Evolutionary conservation across 352 stramenopile species (phyloP), one percentile per base, ranked within the genome.

Genomic region (Phytophthora macrochlamydospora): DNA sequence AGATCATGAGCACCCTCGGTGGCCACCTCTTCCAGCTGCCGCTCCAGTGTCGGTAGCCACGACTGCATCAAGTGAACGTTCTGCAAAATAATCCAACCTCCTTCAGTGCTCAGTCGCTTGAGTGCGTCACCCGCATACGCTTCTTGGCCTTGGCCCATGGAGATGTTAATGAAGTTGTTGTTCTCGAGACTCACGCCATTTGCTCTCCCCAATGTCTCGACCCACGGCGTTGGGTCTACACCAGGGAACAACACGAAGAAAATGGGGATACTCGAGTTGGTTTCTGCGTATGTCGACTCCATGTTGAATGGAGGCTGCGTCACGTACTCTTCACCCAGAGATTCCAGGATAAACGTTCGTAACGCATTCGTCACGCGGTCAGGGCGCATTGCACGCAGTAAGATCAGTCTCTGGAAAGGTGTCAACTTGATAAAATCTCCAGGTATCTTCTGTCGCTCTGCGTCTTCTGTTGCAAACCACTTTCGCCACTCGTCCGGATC

Each of bases 121-220:
- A 99, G 73, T 12, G 95, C 82, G 8, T 95, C 91, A 43, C 97
- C 94, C 3, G 95, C 96, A 48, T 97, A 96, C 33, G 90, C 81
- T 49, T 99, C 96, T 62, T 99, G 95, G 24, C 96, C 95, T 63
- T 96, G 87, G 1, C 87, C 87, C 87, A 96, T 96, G 4, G 93
- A 93, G 75, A 97, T 98, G 70, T 98, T 98, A 70, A 98, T 96
- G 50, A 99, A 99, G 51, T 97, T 98, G 63, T 94, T 90, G 58
- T 93, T 95, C 56, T 98, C 95, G 4, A 92, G 59, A 49, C 87
- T 97, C 33, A 98, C 93, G n/a, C 86, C 91, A 48, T 93, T 93
- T 5, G 82, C 73, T 49, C 73, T 76, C 4, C 93, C 94, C 18
- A 99, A 81, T 31, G 90, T 92, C 61, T 98, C 94, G 24, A 99